These are phyloP conservation scores for Rhynchospora tenuis DNA, from an alignment of 176 grass and related monocot species.

Conservation along the genomic window DNA sequence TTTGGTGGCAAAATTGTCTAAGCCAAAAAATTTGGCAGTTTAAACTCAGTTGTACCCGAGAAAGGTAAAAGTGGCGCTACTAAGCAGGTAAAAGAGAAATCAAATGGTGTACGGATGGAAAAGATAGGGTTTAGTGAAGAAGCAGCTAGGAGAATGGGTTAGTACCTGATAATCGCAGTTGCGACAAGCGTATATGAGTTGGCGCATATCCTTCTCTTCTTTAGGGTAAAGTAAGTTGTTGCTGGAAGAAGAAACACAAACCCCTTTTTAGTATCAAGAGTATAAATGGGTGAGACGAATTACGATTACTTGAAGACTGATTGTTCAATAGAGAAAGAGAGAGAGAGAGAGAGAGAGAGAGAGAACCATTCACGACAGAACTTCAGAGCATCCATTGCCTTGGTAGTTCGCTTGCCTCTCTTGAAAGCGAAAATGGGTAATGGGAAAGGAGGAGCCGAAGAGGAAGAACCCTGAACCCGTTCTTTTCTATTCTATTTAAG, in stretches of 20 bases:
- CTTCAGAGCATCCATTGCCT: slow-evolving; percentile 52
- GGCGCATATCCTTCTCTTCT: slow-evolving; percentile 66
- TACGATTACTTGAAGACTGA: background rate
- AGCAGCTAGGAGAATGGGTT: background rate
- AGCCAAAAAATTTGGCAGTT: background rate
- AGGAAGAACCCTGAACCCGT: background rate
- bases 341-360: background rate
- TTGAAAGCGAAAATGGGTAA: background rate
- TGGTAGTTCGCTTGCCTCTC: background rate
- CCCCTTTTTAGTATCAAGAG: background rate
- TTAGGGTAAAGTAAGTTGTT: slow-evolving; percentile 87
- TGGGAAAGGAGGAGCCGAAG: background rate
- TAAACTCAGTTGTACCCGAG: background rate
- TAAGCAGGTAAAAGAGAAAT: slow-evolving; percentile 15
- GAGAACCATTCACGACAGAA: slow-evolving; percentile 66
- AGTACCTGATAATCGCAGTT: slow-evolving; percentile 65
- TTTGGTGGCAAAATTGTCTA: slow-evolving; percentile 5
- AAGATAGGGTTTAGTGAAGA: background rate
- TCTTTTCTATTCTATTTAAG: background rate
- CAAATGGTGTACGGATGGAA: background rate
- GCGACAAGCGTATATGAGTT: slow-evolving; percentile 63
- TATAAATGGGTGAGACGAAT: background rate
- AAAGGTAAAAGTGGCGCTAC: slow-evolving; percentile 27
- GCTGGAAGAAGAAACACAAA: slow-evolving; percentile 30
- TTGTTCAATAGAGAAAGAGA: background rate